phyloP scores from a whole-genome alignment of 495 filamentous ascomycete genomes.

The Extremus antarcticus region DNA sequence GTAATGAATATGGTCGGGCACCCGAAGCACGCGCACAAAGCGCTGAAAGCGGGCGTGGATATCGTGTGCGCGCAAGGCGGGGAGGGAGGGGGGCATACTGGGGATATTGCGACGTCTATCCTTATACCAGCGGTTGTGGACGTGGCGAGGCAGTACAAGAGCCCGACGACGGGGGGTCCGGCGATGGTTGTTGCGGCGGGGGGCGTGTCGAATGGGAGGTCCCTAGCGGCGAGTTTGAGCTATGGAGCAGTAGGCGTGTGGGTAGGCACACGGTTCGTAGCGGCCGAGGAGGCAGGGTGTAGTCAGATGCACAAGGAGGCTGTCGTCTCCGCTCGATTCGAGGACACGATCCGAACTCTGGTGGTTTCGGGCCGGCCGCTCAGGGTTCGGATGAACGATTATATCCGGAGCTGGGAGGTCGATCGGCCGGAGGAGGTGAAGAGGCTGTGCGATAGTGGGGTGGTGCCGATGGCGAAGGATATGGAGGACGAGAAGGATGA shows the following conservation, averaged over 20 bases:
- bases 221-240: constrained; percentile 33
- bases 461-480: constrained; percentile 72
- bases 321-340: constrained; percentile 63
- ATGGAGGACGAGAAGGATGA: constrained; percentile 63
- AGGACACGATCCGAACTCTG: constrained; percentile 66
- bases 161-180: constrained; percentile 31
- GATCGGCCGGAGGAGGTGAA: constrained; percentile 56
- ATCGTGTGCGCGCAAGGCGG: constrained; percentile 54
- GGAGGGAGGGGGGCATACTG: constrained; percentile 35
- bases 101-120: constrained; percentile 33
- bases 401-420: constrained; percentile 64
- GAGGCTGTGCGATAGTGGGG: constrained; percentile 56
- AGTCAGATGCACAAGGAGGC: constrained; percentile 67
- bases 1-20: constrained; percentile 96
- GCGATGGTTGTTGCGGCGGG: constrained; percentile 35
- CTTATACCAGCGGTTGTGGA: constrained; percentile 36
- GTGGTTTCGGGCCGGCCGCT: constrained; percentile 70
- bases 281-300: constrained; percentile 63
- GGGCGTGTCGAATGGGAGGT: constrained; percentile 32
- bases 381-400: constrained; percentile 70
- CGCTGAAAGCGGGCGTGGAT: constrained; percentile 67
- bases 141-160: constrained; percentile 33
- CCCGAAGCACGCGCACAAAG: constrained; percentile 78
- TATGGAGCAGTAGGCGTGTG: constrained; percentile 34
- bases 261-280: constrained; percentile 72